These are phyloP conservation scores for Plasmodium coatneyi DNA, from an alignment of 169 alveolate species.

Conservation along the genomic window DNA sequence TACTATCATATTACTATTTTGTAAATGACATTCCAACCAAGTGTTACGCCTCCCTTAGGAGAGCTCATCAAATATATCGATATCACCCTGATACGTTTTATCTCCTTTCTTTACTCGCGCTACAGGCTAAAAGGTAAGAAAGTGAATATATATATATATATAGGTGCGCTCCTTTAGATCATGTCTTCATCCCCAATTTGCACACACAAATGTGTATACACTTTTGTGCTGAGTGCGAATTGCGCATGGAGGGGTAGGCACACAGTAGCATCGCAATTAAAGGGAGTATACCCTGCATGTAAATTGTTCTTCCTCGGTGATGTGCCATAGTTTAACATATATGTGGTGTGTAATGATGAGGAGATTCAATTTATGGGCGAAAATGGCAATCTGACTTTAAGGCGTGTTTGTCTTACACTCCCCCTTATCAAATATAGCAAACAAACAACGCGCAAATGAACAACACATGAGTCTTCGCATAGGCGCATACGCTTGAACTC, in stretches of 20 bases:
- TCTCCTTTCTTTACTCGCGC: conserved; percentile 44
- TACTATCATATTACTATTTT: conserved; percentile 51
- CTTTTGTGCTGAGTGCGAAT: background rate
- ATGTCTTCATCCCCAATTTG: background rate
- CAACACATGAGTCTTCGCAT: background rate
- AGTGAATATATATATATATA: background rate
- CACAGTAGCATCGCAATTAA: background rate
- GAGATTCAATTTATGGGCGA: background rate
- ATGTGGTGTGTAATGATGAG: background rate
- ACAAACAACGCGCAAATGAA: background rate
- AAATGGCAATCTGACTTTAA: background rate
- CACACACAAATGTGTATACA: background rate
- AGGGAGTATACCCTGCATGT: background rate
- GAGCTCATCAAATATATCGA: conserved; percentile 35
- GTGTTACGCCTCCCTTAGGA: conserved; percentile 24
- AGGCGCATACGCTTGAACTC: background rate
- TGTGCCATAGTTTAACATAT: background rate
- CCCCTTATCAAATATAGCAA: background rate
- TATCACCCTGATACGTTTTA: conserved; percentile 59
- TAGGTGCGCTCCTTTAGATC: too few species aligned
- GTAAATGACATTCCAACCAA: conserved; percentile 35
- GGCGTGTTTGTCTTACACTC: background rate
- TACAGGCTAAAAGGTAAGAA: conserved; percentile 15
- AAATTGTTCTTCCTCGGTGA: background rate
- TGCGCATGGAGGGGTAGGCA: background rate